Conservation (phyloP, 2,329 filamentous ascomycete genomes). For the Teratosphaeria destructans region DNA sequence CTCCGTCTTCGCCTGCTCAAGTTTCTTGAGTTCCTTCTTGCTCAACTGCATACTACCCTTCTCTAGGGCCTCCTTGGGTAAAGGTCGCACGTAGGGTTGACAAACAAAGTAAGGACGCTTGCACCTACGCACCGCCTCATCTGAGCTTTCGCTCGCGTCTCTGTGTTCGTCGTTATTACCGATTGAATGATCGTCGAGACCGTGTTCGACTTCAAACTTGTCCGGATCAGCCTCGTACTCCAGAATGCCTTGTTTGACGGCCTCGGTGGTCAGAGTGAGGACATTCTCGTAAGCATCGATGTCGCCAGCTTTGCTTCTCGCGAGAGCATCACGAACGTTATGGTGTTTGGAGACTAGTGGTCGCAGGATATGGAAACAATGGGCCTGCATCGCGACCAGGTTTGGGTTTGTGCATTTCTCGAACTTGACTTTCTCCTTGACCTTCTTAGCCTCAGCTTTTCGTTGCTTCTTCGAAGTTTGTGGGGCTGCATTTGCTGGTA, state of each 20-base stretch:
- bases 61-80: constrained; percentile 67
- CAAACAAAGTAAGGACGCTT: constrained; percentile 82
- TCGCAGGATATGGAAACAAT: constrained; percentile 84
- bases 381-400: constrained; percentile 72
- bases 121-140: constrained; percentile 60
- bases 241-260: constrained; percentile 60
- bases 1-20: constrained; percentile 13
- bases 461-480: not conserved
- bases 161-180: not conserved
- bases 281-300: constrained; percentile 69
- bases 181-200: constrained; percentile 5
- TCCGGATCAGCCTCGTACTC: constrained; percentile 47
- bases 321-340: constrained; percentile 76
- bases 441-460: constrained; percentile 1
- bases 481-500: not conserved
- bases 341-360: constrained; percentile 72
- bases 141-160: constrained; percentile 21
- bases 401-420: constrained; percentile 49
- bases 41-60: constrained; percentile 25
- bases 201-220: constrained; percentile 21
- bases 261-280: constrained; percentile 62
- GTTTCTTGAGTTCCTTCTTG: constrained; percentile 22
- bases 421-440: constrained; percentile 34
- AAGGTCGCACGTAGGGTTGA: constrained; percentile 74
- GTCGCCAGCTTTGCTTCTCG: constrained; percentile 56